Base-by-base conservation (phyloP, 164 flowering plant species). In the Amborella trichopoda region DNA sequence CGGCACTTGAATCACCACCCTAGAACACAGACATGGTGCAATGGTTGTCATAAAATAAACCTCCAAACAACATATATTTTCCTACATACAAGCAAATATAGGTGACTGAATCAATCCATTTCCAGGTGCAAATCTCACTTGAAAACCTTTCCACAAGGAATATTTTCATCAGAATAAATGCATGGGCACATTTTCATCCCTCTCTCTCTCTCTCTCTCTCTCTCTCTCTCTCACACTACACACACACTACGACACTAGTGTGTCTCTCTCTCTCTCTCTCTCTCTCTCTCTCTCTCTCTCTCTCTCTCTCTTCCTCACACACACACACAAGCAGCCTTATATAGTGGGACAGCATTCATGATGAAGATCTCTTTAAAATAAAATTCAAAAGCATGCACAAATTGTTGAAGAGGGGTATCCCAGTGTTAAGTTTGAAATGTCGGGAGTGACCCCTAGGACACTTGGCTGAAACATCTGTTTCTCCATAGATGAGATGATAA, bases 1-100 rank as follows among this genome's bases (percentile, higher is more conserved):
- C 77, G 3, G 69, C 61, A 55, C 40, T 54, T 28, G 77, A 63
- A 52, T 69, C 77, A 14, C 74, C 74, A 51, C 59, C 55, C 77
- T 72, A 59, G 25, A 41, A n/a, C n/a, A n/a, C n/a, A n/a, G n/a
- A n/a, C n/a, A n/a, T n/a, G 13, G 13, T 6, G 34, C 6, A 30
- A 30, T 30, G 6, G 13, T 30, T 30, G 6, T 30, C 13, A 6
- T 30, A 30, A 6, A 30, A 30, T 6, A 30, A 6, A 6, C 9
- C 6, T 30, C 34, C 13, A 30, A 30, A 30, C 13, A 13, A 30
- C 13, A 13, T 13, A 30, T 13, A 30, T 30, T 30, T 30, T 30
- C 34, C 34, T 6, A 6, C 6, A 6, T 6, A 30, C 13, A 30
- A 13, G 13, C 6, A 30, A 30, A 30, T 13, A 30, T 6, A 6